A percentile compares a stretch with the other conserved stretches of the same genome.
Evolutionary conservation across 495 filamentous ascomycete species (phyloP).

Genomic region (Penicillium coprophilum): DNA sequence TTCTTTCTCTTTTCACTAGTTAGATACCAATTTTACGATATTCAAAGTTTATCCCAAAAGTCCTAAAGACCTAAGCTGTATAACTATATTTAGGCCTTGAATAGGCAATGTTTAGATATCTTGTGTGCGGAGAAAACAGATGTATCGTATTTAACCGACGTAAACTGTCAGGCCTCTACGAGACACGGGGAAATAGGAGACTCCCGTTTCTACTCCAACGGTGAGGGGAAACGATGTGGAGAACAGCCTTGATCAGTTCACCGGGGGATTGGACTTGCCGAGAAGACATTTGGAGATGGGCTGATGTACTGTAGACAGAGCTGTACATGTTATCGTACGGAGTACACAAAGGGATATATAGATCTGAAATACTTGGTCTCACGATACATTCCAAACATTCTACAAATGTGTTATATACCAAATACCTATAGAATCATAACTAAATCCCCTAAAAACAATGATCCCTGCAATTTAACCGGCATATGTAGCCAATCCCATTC

Average conservation of each 20-base stretch:
- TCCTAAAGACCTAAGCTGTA: background rate
- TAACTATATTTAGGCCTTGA: background rate
- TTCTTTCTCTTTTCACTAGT: slow-evolving; percentile 8
- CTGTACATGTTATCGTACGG: background rate
- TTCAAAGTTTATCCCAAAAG: background rate
- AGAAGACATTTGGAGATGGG: slow-evolving; percentile 13
- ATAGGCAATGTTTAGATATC: background rate
- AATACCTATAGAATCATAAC: background rate
- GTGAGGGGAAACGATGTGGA: slow-evolving; percentile 37
- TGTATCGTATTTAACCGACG: background rate
- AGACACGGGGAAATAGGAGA: background rate
- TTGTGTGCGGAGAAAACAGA: background rate
- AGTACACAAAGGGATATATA: background rate
- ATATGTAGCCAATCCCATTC: slow-evolving; percentile 25
- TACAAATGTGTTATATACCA: too few species aligned
- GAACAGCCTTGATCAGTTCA: slow-evolving; percentile 35
- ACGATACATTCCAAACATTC: background rate
- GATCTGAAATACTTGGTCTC: background rate
- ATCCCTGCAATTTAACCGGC: slow-evolving; percentile 12
- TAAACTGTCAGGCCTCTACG: background rate
- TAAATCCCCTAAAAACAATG: background rate
- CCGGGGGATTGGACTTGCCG: slow-evolving; percentile 29
- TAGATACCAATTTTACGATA: slow-evolving; percentile 10
- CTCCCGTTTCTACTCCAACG: slow-evolving; percentile 35
- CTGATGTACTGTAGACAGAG: background rate